phyloP scores from a whole-genome alignment of 345 rosid species.

The Salix dunnii region DNA sequence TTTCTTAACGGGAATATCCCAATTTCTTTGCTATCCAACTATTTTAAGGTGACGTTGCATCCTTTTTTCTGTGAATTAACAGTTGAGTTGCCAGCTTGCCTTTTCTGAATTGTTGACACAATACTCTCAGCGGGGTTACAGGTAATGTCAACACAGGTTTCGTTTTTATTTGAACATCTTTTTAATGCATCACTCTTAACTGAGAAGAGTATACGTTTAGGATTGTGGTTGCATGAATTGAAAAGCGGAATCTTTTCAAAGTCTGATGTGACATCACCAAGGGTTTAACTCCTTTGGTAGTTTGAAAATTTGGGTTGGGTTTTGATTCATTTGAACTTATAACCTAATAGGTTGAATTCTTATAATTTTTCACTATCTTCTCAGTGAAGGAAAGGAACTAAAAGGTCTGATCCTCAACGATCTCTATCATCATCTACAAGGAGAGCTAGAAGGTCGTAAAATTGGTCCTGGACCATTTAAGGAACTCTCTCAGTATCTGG shows the following conservation, averaged over 20 bases:
- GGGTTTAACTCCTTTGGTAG: not conserved
- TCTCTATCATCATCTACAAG: constrained; percentile 77
- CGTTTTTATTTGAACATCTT: constrained; percentile 6
- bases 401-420: constrained; percentile 60
- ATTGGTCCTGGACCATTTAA: constrained; percentile 78
- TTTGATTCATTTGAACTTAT: not conserved
- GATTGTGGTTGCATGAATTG: not conserved
- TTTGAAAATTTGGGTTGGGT: not conserved
- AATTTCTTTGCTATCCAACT: not conserved
- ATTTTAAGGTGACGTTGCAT: not conserved
- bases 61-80: constrained; percentile 31
- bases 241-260: not conserved
- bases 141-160: constrained; percentile 40
- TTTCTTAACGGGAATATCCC: not conserved
- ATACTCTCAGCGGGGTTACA: constrained; percentile 64
- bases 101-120: constrained; percentile 69
- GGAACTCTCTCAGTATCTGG: constrained; percentile 70
- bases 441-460: constrained; percentile 84
- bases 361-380: constrained; percentile 20
- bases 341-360: not conserved
- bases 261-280: not conserved
- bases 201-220: not conserved
- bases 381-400: constrained; percentile 71
- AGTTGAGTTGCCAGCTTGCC: constrained; percentile 71
- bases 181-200: not conserved